Percentiles rank a stretch among this genome's conserved stretches.
These are phyloP conservation scores for Lepidium africanum DNA, from an alignment of 345 rosid species.

Conservation along the genomic window DNA sequence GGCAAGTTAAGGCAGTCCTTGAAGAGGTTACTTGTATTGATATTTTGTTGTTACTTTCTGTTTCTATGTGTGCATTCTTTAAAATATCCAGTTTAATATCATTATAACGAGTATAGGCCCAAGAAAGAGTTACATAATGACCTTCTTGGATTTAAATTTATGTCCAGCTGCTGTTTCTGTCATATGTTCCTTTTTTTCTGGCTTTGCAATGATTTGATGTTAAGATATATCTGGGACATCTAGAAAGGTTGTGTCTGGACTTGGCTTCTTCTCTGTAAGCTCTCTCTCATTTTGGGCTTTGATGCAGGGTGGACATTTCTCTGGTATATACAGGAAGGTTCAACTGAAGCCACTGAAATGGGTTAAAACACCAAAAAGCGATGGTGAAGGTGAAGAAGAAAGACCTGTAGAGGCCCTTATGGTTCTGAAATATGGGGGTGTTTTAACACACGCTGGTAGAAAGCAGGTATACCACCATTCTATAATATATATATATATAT, in stretches of 20 bases:
- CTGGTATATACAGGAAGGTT: slow-evolving; percentile 98
- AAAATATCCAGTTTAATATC: background rate
- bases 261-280: slow-evolving; percentile 2
- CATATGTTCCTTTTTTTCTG: background rate
- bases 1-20: slow-evolving; percentile 97
- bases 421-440: slow-evolving; percentile 99
- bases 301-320: slow-evolving; percentile 92
- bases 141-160: background rate
- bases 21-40: slow-evolving; percentile 64
- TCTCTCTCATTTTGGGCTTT: background rate
- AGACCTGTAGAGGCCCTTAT: slow-evolving; percentile 92
- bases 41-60: background rate
- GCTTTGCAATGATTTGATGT: background rate
- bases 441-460: slow-evolving; percentile 99
- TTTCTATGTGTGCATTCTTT: background rate
- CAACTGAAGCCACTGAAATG: slow-evolving; percentile 94
- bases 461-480: slow-evolving; percentile 59
- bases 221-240: background rate
- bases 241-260: background rate
- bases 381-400: slow-evolving; percentile 94
- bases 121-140: background rate
- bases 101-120: background rate
- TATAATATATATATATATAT: too few relatives aligned
- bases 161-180: background rate
- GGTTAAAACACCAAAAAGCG: slow-evolving; percentile 65